Evolutionary conservation across 2,329 filamentous ascomycete genomes (phyloP), one percentile per base, ranked within the genome.

Genomic region (Beauveria brongniartii): DNA sequence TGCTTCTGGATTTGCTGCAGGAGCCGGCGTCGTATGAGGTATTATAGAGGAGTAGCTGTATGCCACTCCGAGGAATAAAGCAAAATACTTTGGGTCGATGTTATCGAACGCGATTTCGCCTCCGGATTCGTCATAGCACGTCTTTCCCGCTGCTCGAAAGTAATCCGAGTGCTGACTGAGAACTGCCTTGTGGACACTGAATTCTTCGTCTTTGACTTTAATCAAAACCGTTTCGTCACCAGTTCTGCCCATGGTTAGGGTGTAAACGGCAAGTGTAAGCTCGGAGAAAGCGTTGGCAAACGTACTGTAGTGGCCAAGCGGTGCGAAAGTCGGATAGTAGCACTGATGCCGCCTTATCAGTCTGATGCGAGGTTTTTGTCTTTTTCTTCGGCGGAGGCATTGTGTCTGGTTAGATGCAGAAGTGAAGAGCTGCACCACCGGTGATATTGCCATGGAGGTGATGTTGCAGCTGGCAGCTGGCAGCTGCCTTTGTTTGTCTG

Each of bases 231-330:
- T 61, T 41, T 70, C 67, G n/a, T 71, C 69, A 34, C 70, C 67
- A 34, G 65, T 70, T 55, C 69, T 72, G 41, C 6, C 2, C 18
- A 3, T 51, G 37, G 47, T 59, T 44, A 59, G 56, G 30, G 4
- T 30, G 40, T 43, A 52, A 59, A 51, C 24, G 26, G 24, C 18
- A 5, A 16, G 10, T 4, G 30, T 12, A 37, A 9, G n/a, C 22
- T 18, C 16, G 6, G 44, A 50, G 14, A 26, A 10, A n/a, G 28
- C 24, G 37, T 43, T 10, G 7, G 41, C 50, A 48, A 53, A 65
- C 69, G 30, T 68, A 74, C 72, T 69, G 70, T 8, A 73, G 61
- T 2, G 73, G 69, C 72, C 72, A 74, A 8, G 69, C 66, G 8
- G 68, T 72, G 47, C 72, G 70, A 64, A 64, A 65, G 61, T 74